Evolutionary conservation across 2,329 filamentous ascomycete genomes (phyloP).

Genomic region (Penicillium glabrum): DNA sequence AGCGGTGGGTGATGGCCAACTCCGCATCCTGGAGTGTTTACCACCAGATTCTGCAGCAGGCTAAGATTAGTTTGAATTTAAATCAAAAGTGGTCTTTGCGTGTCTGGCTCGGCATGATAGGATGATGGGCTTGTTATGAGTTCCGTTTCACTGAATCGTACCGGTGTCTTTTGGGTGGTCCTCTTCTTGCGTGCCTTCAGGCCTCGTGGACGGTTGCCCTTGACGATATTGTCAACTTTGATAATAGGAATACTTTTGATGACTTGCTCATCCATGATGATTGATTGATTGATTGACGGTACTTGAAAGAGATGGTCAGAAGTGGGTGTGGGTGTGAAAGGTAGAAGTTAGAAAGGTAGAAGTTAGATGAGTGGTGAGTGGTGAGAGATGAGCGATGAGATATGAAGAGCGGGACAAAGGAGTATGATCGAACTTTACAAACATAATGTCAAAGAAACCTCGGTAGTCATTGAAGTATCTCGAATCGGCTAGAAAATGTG

Average conservation of each 20-base stretch:
- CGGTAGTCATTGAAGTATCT: not conserved
- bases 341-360: not conserved
- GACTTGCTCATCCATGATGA: not conserved
- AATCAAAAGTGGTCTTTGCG: no score
- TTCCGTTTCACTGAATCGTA: not conserved
- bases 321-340: not conserved
- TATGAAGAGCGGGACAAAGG: not conserved
- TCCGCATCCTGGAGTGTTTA: not conserved
- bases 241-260: not conserved
- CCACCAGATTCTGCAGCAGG: not conserved
- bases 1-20: not conserved
- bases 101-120: not conserved
- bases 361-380: not conserved
- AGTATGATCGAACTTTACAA: not conserved
- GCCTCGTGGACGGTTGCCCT: not conserved
- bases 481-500: not conserved
- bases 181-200: not conserved
- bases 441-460: not conserved
- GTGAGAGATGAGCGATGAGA: not conserved
- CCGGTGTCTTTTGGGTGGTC: not conserved
- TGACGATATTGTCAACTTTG: not conserved
- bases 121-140: not conserved
- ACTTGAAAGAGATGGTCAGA: not conserved
- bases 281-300: not conserved
- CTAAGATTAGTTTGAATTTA: not conserved